Base-by-base conservation (phyloP, 148 eudicot genomes). In the Rhododendron vialii region DNA sequence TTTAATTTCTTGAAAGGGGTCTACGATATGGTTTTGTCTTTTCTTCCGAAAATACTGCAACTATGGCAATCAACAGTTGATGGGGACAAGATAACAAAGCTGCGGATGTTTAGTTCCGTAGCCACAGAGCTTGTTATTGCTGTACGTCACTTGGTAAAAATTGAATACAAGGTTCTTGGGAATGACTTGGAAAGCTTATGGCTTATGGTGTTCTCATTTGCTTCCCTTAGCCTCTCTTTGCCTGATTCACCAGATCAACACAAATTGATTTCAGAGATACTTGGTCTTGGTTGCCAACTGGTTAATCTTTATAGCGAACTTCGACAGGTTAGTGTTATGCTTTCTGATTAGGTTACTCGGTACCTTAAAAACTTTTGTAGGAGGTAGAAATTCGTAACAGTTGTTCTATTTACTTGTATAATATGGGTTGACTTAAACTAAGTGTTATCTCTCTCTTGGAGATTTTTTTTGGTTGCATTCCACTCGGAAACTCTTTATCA, bases 131-230 rank as follows among this genome's bases (percentile, higher is more conserved):
- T 93, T 80, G 87, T 92, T 91, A 83, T 87, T 84, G 83, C 89
- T 45, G 85, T 94, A 15, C 82, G 86, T 76, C 88, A 88, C 85
- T 89, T 98, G 84, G 77, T 98, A 89, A 93, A 94, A 89, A 91
- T 94, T 84, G 99, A 94, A 87, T 95, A 94, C 85, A 95, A 93
- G 85, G 95, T 95, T 89, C 85, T 95, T 87, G 96, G 95, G 65
- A 91, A 93, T 91, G 96, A 94, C 81, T 88, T 98, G 85, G 96
- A 89, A 85, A 91, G 90, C 88, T 89, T 92, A 88, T 98, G 99
- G 99, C 90, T 85, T 47, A 87, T 93, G 91, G 89, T 93, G 84
- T 89, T 95, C 82, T 88, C 93, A n/a, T 91, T 87, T 88, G 83
- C 81, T 73, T 87, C 94, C 55, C 87, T 93, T 85, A 89, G 84